Base-by-base conservation (phyloP, 805 yeast genomes). In the Saturnispora ahearnii region DNA sequence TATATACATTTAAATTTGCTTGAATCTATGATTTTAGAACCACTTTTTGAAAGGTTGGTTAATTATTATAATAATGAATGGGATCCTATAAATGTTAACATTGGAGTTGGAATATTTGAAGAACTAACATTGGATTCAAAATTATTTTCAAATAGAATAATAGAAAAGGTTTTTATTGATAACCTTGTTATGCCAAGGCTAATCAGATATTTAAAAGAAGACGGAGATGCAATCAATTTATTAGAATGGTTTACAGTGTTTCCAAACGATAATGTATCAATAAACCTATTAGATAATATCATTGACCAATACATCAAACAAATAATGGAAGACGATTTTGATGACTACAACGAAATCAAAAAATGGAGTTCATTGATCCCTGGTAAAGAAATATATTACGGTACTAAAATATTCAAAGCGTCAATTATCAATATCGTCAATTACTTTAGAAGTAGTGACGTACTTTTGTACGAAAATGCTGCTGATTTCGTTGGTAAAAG, bases 41-140 rank as follows among this genome's bases (percentile, higher is more conserved):
- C 56, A 9, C 11, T 53, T 18, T 24, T 44, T 15, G 12, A 36
- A 2, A 54, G 48, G 28, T 3, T 54, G n/a, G 2, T 6, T 10
- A 13, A 29, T 2, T 50, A 51, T 37, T 54, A 37, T 22, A 24
- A 31, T 11, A 5, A 40, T 12, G 31, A 43, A 1, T 52, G 53
- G 51, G 22, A 45, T 11, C 29, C 47, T n/a, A 34, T 43, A 10
- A 42, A 46, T 21, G 26, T 33, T 1, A 29, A 49, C 28, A 18
- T 45, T n/a, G 53, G 53, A 13, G 29, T 48, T 22, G 52, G 51
- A 0, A 46, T 76, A 0, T 62, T 73, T 18, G 81, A 62, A 36
- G 65, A 60, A 21, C n/a, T 52, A 4, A 49, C 59, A 2, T 38
- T 56, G n/a, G 68, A 63, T 41, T 18, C 37, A 21, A 28, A 34